Percentiles rank a stretch among this genome's conserved stretches.
Conservation (phyloP, 345 rosid species). For the Eutrema yunnanense region DNA sequence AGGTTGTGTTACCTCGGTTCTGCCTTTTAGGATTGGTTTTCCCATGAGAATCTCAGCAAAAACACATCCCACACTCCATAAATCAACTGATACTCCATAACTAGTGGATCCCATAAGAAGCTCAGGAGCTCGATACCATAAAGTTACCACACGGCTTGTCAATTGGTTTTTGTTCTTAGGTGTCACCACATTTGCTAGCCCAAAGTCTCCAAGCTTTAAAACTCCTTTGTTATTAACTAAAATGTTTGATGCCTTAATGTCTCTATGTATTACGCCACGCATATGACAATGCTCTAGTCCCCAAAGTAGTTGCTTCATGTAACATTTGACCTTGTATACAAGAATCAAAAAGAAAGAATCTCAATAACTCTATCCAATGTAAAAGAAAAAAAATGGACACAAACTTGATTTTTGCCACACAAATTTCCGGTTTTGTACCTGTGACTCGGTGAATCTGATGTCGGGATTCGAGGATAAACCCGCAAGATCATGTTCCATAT, state of each 20-base stretch:
- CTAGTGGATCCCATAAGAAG: constrained; percentile 77
- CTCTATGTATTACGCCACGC: constrained; percentile 69
- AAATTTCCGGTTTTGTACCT: constrained; percentile 29
- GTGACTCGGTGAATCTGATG: constrained; percentile 54
- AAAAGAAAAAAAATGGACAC: neutral
- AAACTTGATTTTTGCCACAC: neutral
- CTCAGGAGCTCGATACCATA: constrained; percentile 87
- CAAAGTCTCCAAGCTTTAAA: constrained; percentile 69
- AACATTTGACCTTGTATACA: constrained; percentile 54
- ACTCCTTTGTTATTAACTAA: constrained; percentile 64
- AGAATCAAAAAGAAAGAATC: neutral
- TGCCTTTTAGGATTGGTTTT: constrained; percentile 67
- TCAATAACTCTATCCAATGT: neutral
- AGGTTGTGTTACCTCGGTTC: constrained; percentile 52
- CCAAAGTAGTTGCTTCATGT: constrained; percentile 63
- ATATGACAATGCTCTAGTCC: constrained; percentile 74
- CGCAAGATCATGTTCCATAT: constrained; percentile 84
- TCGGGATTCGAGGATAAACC: constrained; percentile 54
- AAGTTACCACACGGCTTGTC: constrained; percentile 76
- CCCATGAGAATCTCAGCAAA: constrained; percentile 60
- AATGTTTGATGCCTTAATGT: constrained; percentile 66
- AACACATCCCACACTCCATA: constrained; percentile 84
- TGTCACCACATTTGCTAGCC: constrained; percentile 55
- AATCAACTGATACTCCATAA: constrained; percentile 59
- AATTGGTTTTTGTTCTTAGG: constrained; percentile 43